Evolutionary conservation across 1,284 basidiomycete species (phyloP).

Genomic region (Phaffia rhodozyma): DNA sequence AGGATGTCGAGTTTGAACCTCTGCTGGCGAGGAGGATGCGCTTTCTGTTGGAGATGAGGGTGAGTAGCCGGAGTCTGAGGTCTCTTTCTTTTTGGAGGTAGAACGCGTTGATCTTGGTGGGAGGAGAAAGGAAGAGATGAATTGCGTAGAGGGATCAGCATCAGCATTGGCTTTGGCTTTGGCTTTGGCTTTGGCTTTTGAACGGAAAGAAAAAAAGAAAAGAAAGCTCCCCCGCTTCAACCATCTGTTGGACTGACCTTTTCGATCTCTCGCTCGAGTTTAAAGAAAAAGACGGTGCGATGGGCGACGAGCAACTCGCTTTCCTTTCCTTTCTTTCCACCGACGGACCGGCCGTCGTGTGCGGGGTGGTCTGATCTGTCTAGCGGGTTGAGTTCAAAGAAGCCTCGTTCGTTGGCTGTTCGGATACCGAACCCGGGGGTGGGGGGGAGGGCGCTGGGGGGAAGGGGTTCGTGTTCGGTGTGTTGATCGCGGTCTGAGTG

Average conservation of each 20-base stretch:
- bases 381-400: no score
- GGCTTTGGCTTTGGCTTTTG: no score
- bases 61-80: constrained; percentile 79
- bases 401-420: neutral
- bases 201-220: neutral
- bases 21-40: constrained; percentile 37
- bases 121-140: neutral
- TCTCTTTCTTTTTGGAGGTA: constrained; percentile 97
- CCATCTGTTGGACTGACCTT: constrained; percentile 61
- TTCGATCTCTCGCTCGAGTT: constrained; percentile 91
- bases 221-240: neutral
- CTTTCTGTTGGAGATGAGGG: constrained; percentile 84
- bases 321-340: constrained; percentile 24
- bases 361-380: no score
- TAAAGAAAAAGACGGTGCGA: constrained; percentile 98
- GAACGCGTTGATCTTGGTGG: constrained; percentile 88
- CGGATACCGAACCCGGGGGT: constrained; percentile 12
- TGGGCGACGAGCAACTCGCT: constrained; percentile 67
- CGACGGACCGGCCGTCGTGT: constrained; percentile 3
- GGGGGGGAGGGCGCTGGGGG: constrained; percentile 10
- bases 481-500: no score
- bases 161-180: no score
- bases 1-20: no score
- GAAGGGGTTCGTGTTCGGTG: constrained; percentile 11
- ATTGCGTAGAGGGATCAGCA: neutral